These are phyloP conservation scores for Camelina hispida DNA, from an alignment of 345 rosid species.

Conservation along the genomic window DNA sequence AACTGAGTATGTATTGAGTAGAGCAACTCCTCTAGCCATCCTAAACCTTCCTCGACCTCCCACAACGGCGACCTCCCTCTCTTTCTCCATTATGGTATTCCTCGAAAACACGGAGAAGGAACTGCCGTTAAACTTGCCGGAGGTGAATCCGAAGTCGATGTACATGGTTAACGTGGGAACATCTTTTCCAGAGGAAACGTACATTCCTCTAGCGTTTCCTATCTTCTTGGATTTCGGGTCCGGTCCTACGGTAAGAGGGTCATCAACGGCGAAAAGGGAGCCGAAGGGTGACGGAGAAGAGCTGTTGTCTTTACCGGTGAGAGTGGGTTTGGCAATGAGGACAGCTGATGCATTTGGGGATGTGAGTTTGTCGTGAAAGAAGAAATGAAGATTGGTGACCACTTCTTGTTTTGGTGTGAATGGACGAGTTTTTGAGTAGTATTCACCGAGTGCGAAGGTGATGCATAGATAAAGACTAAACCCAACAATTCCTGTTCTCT, in stretches of 20 bases:
- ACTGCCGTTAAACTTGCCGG: slow-evolving; percentile 56
- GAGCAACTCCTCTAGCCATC: slow-evolving; percentile 54
- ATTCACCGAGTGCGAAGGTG: slow-evolving; percentile 2
- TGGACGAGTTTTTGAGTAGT: slow-evolving; percentile 23
- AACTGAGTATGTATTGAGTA: slow-evolving; percentile 37
- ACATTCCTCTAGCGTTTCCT: slow-evolving; percentile 56
- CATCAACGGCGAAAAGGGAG: slow-evolving; percentile 47
- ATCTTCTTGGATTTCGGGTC: slow-evolving; percentile 44
- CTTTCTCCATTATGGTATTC: slow-evolving; percentile 45
- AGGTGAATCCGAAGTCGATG: slow-evolving; percentile 45
- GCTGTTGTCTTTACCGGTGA: background rate
- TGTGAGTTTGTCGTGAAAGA: slow-evolving; percentile 50
- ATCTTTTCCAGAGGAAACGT: slow-evolving; percentile 44
- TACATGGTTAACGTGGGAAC: slow-evolving; percentile 14
- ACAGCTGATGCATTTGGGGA: slow-evolving; percentile 38
- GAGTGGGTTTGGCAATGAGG: slow-evolving; percentile 39
- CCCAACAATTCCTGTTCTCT: background rate
- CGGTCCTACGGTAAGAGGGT: slow-evolving; percentile 52
- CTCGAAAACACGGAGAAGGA: slow-evolving; percentile 55
- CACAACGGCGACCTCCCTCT: slow-evolving; percentile 57
- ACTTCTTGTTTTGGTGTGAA: slow-evolving; percentile 19
- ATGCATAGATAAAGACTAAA: slow-evolving; percentile 22
- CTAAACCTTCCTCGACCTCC: slow-evolving; percentile 58
- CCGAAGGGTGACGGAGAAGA: slow-evolving; percentile 41
- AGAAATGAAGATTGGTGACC: slow-evolving; percentile 50